A percentile compares a stretch with the other conserved stretches of the same genome.
These are phyloP conservation scores for Rhytidiadelphus loreus DNA, from an alignment of 225 moss, liverwort and hornwort species.

Conservation along the genomic window DNA sequence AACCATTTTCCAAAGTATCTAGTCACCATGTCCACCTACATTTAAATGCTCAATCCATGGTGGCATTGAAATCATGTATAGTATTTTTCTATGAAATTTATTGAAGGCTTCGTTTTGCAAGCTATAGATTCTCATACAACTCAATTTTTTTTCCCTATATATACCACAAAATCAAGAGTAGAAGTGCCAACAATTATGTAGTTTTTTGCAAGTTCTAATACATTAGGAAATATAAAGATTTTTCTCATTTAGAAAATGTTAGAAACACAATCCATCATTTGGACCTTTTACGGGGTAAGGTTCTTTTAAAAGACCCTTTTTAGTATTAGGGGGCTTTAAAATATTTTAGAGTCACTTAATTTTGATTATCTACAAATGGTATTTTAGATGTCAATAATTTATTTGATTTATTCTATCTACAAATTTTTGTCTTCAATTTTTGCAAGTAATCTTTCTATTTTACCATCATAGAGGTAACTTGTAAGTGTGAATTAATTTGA, in stretches of 20 bases:
- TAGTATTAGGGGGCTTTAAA: not conserved
- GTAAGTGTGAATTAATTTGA: not conserved
- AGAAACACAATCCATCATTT: not conserved
- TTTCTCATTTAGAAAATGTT: not conserved
- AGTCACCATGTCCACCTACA: not conserved
- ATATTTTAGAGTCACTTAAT: not conserved
- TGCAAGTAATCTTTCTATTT: not conserved
- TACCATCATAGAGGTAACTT: not conserved
- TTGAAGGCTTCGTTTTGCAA: not conserved
- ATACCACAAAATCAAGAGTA: not conserved
- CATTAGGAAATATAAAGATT: not conserved
- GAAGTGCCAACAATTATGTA: not conserved
- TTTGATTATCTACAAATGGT: not conserved
- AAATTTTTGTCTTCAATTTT: not conserved
- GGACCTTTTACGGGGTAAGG: fast-evolving
- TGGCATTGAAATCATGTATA: not conserved
- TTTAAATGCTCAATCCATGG: not conserved
- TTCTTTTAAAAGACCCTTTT: not conserved
- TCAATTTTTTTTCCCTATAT: not conserved
- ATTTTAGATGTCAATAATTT: not conserved
- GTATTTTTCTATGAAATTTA: not conserved
- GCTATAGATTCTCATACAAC: not conserved
- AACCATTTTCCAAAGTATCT: not conserved
- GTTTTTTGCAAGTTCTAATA: not conserved
- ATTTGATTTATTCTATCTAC: not conserved